These are phyloP conservation scores for Basipetospora sp. DNA, from an alignment of 2,329 filamentous ascomycete genomes.

Conservation along the genomic window DNA sequence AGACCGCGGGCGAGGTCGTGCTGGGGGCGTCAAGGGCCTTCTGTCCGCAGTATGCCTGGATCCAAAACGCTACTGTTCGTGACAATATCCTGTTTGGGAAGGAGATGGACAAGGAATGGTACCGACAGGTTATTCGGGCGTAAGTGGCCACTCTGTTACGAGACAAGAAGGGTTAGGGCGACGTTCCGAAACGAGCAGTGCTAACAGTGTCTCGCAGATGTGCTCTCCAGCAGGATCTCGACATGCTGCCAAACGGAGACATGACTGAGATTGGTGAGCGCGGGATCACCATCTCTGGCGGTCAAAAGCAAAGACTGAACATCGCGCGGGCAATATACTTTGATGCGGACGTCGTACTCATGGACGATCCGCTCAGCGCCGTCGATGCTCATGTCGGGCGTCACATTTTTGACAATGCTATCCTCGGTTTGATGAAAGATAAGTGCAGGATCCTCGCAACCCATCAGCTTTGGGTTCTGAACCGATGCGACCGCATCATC, in stretches of 20 bases:
- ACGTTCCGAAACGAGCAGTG: too few relatives aligned
- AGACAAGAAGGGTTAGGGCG: too few relatives aligned
- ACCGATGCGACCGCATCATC: conserved; percentile 77
- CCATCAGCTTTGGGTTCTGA: conserved; percentile 86
- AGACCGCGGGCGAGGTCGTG: conserved; percentile 56
- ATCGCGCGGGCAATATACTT: conserved; percentile 73
- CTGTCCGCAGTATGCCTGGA: conserved; percentile 95
- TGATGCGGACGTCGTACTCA: conserved; percentile 50
- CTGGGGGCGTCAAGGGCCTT: conserved; percentile 73
- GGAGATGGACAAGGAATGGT: conserved; percentile 61
- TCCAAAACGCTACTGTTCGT: conserved; percentile 75
- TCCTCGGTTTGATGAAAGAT: conserved; percentile 71
- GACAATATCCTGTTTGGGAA: conserved; percentile 90
- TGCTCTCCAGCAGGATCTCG: conserved; percentile 68
- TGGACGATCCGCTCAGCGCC: conserved; percentile 55
- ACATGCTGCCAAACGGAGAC: conserved; percentile 85
- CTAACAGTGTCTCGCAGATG: conserved; percentile 33
- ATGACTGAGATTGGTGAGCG: conserved; percentile 86
- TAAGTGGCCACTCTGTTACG: conserved; percentile 31
- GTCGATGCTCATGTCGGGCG: conserved; percentile 57
- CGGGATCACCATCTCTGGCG: conserved; percentile 87
- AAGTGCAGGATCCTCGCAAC: conserved; percentile 88
- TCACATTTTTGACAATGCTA: conserved; percentile 84
- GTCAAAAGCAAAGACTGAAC: conserved; percentile 88
- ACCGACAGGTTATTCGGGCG: conserved; percentile 67